Conservation (phyloP, 768 basidiomycete species). For the Termitomyces sp. region DNA sequence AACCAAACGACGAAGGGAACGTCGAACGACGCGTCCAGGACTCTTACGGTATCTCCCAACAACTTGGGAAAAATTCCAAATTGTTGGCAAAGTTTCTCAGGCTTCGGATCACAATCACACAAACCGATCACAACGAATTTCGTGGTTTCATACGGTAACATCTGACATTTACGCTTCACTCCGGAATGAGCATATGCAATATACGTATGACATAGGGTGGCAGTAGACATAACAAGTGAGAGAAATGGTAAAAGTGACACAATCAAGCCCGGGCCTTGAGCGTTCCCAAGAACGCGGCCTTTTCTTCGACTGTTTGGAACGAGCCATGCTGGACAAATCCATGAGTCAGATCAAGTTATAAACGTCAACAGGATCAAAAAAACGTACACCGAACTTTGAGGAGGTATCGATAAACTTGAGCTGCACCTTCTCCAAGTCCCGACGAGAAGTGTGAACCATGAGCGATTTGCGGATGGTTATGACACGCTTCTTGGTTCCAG, state of each 20-base stretch:
- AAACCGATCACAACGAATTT: background rate
- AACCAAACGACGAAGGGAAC: constrained; percentile 26
- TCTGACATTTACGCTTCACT: background rate
- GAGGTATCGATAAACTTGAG: constrained; percentile 99
- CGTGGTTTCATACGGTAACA: background rate
- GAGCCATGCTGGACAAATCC: constrained; percentile 69
- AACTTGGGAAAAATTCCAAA: constrained; percentile 5
- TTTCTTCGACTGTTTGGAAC: constrained; percentile 97
- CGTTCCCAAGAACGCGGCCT: constrained; percentile 89
- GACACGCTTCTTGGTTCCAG: constrained; percentile 97
- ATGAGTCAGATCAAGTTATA: background rate
- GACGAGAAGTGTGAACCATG: constrained; percentile 93
- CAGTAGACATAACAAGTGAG: constrained; percentile 31
- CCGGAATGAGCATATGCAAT: constrained; percentile 12
- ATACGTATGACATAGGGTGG: constrained; percentile 37
- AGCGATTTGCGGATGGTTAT: constrained; percentile 96
- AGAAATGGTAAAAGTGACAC: constrained; percentile 29
- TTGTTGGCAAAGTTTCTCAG: constrained; percentile 13
- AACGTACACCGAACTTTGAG: constrained; percentile 91
- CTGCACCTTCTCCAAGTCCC: constrained; percentile 95
- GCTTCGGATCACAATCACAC: constrained; percentile 14
- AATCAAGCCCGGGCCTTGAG: constrained; percentile 80
- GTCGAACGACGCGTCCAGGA: constrained; percentile 30
- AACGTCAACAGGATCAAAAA: background rate
- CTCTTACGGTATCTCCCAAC: background rate